Evolutionary conservation across 768 basidiomycete genomes (phyloP).

Genomic region (Pulveroboletus ravenelii): DNA sequence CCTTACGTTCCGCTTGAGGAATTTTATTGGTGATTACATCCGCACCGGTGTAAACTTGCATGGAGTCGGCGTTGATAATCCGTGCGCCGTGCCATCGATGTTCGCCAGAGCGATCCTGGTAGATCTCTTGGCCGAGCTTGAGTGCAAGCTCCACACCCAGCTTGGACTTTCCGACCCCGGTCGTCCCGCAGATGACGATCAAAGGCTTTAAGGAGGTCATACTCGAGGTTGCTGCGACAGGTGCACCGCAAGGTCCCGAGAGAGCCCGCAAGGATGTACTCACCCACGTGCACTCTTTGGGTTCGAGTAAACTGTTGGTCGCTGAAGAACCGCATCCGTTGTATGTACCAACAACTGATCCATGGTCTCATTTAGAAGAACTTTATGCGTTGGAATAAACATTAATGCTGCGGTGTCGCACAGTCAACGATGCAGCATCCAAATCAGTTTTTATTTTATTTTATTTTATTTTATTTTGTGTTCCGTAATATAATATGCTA

Average conservation of each 20-base stretch:
- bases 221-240: neutral
- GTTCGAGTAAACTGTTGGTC: no score
- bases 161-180: constrained; percentile 93
- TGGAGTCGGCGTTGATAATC: constrained; percentile 93
- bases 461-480: neutral
- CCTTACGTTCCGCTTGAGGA: constrained; percentile 65
- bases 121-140: constrained; percentile 37
- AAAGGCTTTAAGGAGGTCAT: constrained; percentile 51
- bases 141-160: constrained; percentile 85
- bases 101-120: constrained; percentile 6
- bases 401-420: neutral
- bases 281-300: no score
- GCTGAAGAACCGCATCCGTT: no score
- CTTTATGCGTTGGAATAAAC: neutral
- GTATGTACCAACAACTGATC: neutral
- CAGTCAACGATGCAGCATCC: neutral
- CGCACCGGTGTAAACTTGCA: constrained; percentile 93
- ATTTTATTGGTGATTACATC: constrained; percentile 95
- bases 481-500: neutral
- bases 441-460: neutral
- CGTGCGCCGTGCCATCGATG: constrained; percentile 57
- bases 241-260: neutral
- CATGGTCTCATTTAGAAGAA: neutral
- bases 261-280: neutral
- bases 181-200: constrained; percentile 88